phyloP scores from a whole-genome alignment of 129 eudicot species.

The Centella asiatica region DNA sequence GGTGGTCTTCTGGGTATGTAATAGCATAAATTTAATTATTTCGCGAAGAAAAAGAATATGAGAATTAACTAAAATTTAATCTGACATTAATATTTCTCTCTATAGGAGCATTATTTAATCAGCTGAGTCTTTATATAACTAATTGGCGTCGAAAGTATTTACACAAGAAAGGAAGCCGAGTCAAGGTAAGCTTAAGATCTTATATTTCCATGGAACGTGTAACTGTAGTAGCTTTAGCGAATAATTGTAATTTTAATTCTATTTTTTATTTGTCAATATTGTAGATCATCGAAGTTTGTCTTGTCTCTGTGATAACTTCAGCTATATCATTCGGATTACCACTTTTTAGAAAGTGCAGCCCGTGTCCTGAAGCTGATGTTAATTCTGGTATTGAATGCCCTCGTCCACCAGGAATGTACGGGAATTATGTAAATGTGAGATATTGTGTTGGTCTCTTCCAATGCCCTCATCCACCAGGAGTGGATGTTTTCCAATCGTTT shows the following conservation, averaged over 20 bases:
- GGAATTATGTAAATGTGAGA: conserved; percentile 97
- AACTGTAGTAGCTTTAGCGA: neutral
- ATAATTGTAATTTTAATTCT: conserved; percentile 5
- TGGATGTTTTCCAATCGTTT: no score
- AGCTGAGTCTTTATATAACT: conserved; percentile 75
- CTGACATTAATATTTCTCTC: conserved; percentile 1
- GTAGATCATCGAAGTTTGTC: conserved; percentile 89
- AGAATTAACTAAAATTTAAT: neutral
- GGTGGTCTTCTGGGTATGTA: conserved; percentile 96
- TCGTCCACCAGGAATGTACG: conserved; percentile 88
- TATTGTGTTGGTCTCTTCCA: neutral
- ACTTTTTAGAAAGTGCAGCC: conserved; percentile 81
- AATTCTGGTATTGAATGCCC: conserved; percentile 67
- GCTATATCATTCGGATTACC: conserved; percentile 91
- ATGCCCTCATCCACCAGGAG: no score
- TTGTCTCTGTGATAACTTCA: conserved; percentile 75
- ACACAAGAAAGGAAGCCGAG: conserved; percentile 88
- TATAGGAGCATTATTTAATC: conserved; percentile 90
- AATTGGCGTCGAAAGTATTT: conserved; percentile 86
- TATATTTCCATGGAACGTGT: neutral
- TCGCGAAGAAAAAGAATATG: neutral
- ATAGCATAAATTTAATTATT: neutral
- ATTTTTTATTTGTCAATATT: conserved; percentile 7
- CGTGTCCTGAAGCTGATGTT: conserved; percentile 71
- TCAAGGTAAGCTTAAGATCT: conserved; percentile 52